Evolutionary conservation across 345 rosid genomes (phyloP).

Genomic region (Bruguiera gymnorhiza): DNA sequence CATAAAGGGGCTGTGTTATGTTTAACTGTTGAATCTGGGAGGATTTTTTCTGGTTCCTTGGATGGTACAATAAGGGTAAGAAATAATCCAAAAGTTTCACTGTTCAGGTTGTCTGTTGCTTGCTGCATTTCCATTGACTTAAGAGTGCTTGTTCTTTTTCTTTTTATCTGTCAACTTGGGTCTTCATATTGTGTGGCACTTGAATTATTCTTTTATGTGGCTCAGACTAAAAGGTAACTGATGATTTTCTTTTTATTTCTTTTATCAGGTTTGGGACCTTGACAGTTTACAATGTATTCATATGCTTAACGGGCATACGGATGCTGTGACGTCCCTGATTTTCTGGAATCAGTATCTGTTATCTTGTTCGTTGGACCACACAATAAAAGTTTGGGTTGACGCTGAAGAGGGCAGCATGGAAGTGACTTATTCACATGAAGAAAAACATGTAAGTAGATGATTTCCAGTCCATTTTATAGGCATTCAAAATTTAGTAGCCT

Average conservation of each 20-base stretch:
- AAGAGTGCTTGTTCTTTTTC: not conserved
- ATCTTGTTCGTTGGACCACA: conserved; percentile 57
- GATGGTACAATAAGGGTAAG: conserved; percentile 51
- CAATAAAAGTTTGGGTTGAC: conserved; percentile 47
- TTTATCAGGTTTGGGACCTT: conserved; percentile 52
- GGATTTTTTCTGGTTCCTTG: conserved; percentile 46
- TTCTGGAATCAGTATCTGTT: conserved; percentile 51
- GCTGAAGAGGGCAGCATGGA: conserved; percentile 9
- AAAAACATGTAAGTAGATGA: conserved; percentile 32
- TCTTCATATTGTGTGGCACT: not conserved
- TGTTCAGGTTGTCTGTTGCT: not conserved
- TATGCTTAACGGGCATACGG: conserved; percentile 42
- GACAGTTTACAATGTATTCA: conserved; percentile 30
- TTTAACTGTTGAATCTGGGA: conserved; percentile 30
- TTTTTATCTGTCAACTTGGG: not conserved
- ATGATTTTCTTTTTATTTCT: too few relatives aligned
- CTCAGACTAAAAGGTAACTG: too few relatives aligned
- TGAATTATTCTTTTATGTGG: not conserved
- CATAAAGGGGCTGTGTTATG: conserved; percentile 37
- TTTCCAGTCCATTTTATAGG: too few relatives aligned
- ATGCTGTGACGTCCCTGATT: conserved; percentile 51
- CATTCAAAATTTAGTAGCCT: too few relatives aligned
- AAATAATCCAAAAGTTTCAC: not conserved
- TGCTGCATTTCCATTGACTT: not conserved
- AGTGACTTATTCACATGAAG: conserved; percentile 28